These are phyloP conservation scores for Mycena sp. DNA, from an alignment of 1,284 basidiomycete species.

Conservation along the genomic window DNA sequence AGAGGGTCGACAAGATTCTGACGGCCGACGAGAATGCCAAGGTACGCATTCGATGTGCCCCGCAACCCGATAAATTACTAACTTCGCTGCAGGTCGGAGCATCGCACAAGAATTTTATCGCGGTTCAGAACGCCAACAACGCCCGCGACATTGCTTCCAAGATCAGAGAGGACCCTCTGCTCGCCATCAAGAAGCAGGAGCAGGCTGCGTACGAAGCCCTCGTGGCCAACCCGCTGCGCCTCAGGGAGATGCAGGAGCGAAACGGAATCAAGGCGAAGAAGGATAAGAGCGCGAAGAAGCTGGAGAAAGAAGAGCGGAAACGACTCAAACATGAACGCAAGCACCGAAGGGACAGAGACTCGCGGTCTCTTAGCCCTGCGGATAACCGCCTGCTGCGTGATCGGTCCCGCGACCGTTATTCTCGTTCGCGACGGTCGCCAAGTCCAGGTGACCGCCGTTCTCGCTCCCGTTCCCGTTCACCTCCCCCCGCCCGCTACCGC, in stretches of 20 bases:
- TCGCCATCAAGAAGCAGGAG: slow-evolving; percentile 98
- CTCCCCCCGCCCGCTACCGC: slow-evolving; percentile 24
- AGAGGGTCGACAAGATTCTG: slow-evolving; percentile 95
- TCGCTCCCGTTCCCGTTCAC: slow-evolving; percentile 43
- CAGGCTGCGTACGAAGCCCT: slow-evolving; percentile 92
- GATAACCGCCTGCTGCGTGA: slow-evolving; percentile 39
- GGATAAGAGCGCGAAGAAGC: slow-evolving; percentile 77
- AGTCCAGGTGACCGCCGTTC: slow-evolving; percentile 50
- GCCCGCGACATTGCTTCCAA: slow-evolving; percentile 90
- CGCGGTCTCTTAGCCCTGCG: slow-evolving; percentile 50
- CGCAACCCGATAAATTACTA: slow-evolving; percentile 4
- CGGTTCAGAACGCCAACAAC: slow-evolving; percentile 93
- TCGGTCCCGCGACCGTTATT: slow-evolving; percentile 47
- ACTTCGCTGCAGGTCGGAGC: slow-evolving; percentile 71
- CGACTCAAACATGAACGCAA: slow-evolving; percentile 66
- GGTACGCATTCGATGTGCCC: slow-evolving; percentile 54
- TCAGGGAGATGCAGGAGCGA: slow-evolving; percentile 83
- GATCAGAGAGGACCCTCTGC: slow-evolving; percentile 94
- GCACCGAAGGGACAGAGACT: slow-evolving; percentile 49
- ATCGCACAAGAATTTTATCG: slow-evolving; percentile 89
- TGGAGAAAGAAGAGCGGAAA: slow-evolving; percentile 66
- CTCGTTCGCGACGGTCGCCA: slow-evolving; percentile 46
- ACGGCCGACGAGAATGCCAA: slow-evolving; percentile 90
- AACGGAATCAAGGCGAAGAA: slow-evolving; percentile 81
- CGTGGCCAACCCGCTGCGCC: slow-evolving; percentile 90